phyloP scores from a whole-genome alignment of 805 yeast species.

The Starmerella riodocensis region DNA sequence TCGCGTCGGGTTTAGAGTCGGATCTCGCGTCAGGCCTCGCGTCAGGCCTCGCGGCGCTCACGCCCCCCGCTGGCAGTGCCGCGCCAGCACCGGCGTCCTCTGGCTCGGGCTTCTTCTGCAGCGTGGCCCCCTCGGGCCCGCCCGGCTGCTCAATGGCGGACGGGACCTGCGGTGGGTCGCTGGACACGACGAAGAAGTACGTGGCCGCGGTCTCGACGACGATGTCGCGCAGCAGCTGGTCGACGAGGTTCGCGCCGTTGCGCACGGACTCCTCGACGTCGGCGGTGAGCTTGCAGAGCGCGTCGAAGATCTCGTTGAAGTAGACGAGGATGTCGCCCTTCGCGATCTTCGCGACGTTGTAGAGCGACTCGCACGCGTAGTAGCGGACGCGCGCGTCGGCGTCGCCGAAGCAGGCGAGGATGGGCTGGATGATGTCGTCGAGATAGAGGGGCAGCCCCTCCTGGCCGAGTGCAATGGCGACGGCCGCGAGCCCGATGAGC shows the following conservation, averaged over 20 bases:
- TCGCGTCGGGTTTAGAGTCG: no score
- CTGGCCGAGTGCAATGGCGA: conserved; percentile 79
- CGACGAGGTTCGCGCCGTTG: conserved; percentile 88
- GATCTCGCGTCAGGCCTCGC: no score
- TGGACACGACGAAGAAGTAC: conserved; percentile 56
- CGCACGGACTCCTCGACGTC: conserved; percentile 85
- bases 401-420: conserved; percentile 88
- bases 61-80: no score
- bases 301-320: conserved; percentile 91
- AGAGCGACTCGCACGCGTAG: conserved; percentile 90
- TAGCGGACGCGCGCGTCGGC: conserved; percentile 95
- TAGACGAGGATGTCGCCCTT: conserved; percentile 84
- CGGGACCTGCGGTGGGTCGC: conserved; percentile 37
- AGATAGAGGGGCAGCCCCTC: conserved; percentile 71
- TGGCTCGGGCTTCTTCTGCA: conserved; percentile 4
- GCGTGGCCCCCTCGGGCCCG: conserved; percentile 15
- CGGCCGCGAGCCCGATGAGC: conserved; percentile 87
- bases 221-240: conserved; percentile 80
- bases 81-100: no score
- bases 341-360: conserved; percentile 92
- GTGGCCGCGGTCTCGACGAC: conserved; percentile 89
- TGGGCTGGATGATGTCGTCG: conserved; percentile 81
- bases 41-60: no score
- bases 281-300: conserved; percentile 74
- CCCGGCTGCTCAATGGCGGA: conserved; percentile 37